phyloP scores from a whole-genome alignment of 1,139 yeast species.

The Kodamaea anthophila region DNA sequence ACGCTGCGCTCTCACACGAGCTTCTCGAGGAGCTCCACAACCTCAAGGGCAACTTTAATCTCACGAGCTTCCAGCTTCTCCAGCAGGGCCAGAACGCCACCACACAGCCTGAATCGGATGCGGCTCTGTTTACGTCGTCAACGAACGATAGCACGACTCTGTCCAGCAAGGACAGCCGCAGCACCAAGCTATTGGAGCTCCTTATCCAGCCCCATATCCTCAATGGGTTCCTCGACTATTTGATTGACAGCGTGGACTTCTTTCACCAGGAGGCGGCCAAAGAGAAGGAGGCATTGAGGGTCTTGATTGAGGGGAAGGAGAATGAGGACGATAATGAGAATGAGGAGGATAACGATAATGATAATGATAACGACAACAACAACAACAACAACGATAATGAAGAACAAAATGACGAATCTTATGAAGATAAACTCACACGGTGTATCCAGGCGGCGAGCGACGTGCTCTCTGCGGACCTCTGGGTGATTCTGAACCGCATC shows the following conservation, averaged over 20 bases:
- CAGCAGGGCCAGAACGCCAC: conserved; percentile 15
- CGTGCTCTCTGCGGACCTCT: conserved; percentile 36
- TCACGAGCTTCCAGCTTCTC: conserved; percentile 27
- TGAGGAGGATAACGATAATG: conserved; percentile 10
- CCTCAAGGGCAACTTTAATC: conserved; percentile 31
- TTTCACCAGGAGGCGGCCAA: conserved; percentile 25
- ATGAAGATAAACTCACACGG: conserved; percentile 35
- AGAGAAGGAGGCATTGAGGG: conserved; percentile 17
- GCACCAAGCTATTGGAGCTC: conserved; percentile 37
- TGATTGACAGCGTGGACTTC: conserved; percentile 33
- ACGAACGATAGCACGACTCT: conserved; percentile 22
- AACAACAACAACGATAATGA: conserved; percentile 12
- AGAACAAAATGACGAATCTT: conserved; percentile 16
- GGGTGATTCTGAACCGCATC: conserved; percentile 41
- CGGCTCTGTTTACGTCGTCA: conserved; percentile 36
- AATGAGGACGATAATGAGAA: neutral
- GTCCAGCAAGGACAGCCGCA: conserved; percentile 31
- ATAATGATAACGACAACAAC: conserved; percentile 6
- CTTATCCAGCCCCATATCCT: conserved; percentile 43
- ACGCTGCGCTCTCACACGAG: conserved; percentile 34
- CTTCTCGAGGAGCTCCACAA: conserved; percentile 36
- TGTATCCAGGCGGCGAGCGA: conserved; percentile 39
- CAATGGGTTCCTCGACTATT: conserved; percentile 29
- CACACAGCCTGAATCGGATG: conserved; percentile 5
- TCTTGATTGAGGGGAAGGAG: conserved; percentile 7